Evolutionary conservation across 176 grass and related monocot genomes (phyloP), one percentile per base, ranked within the genome.

Genomic region (Otatea glauca): DNA sequence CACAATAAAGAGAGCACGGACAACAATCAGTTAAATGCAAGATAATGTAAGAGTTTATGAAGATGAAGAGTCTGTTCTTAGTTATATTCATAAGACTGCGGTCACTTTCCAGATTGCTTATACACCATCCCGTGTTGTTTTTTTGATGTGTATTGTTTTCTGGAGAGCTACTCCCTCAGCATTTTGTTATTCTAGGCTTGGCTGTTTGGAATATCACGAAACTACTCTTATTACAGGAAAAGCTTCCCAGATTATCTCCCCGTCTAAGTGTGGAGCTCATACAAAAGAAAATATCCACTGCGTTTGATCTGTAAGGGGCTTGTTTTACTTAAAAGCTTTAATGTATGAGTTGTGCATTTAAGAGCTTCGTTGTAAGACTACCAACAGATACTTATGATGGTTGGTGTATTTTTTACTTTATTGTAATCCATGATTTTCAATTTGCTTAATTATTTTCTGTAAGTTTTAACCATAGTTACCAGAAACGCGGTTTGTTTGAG

Each of bases 221-320:
- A 83, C 5, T 65, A 79, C 60, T 72, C 71, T 9, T 55, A 13
- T 77, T 76, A 48, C 91, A 96, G 96, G 88, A 94, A 91, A 35
- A 76, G 63, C 96, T 99, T 79, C 91, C 93, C 24, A 93, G 93
- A 72, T 88, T 99, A 72, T 96, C 96, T 9, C 96, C 96, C n/a
- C 89, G 93, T 65, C 80, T 99, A 59, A 86, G 91, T 5, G 89
- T 99, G 37, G 93, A 99, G 86, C 88, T 96, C n/a, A 79, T 99
- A 27, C 93, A 96, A 20, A 96, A 92, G 81, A 99, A 99, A 91
- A 87, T 99, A 64, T 87, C 78, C 49, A 68, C 81, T 5, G 89
- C 67, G 10, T 96, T 99, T 88, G 88, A 96, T 83, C 58, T 76
- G 64, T 99, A 87, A 94, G 67, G 79, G 47, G 16, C 3, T 74